Evolutionary conservation across 1,139 yeast species (phyloP).

Genomic region (Candida anutae): DNA sequence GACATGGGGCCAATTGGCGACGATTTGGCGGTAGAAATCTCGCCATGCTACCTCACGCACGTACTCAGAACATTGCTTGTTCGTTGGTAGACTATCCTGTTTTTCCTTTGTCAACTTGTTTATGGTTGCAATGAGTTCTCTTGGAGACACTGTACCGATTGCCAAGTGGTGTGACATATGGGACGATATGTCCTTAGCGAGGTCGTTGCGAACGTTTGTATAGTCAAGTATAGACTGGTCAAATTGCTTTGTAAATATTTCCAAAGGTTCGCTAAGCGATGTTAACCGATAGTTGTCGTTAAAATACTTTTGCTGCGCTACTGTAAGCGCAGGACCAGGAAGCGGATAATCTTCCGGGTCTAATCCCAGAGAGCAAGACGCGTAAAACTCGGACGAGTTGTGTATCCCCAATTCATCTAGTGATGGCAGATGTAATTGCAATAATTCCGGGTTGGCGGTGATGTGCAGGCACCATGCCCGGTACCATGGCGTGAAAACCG

Average conservation of each 20-base stretch:
- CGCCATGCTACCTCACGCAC: slow-evolving; percentile 51
- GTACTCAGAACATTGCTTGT: slow-evolving; percentile 13
- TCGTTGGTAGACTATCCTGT: slow-evolving; percentile 19
- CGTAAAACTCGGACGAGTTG: too few species aligned
- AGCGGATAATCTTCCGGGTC: slow-evolving; percentile 4
- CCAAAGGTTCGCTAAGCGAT: slow-evolving; percentile 26
- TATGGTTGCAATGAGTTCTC: slow-evolving; percentile 1
- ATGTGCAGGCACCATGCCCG: slow-evolving; percentile 35
- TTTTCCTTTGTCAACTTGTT: slow-evolving; percentile 2
- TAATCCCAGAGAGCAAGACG: too few species aligned
- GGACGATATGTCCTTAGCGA: slow-evolving; percentile 27
- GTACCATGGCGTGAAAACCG: slow-evolving; percentile 50
- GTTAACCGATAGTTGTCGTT: slow-evolving; percentile 25
- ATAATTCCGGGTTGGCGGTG: slow-evolving; percentile 5
- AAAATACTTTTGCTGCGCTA: slow-evolving; percentile 8
- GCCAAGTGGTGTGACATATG: slow-evolving; percentile 39
- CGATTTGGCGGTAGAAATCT: slow-evolving; percentile 45
- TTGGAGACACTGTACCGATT: slow-evolving; percentile 37
- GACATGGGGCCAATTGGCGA: slow-evolving; percentile 43
- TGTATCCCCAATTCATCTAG: slow-evolving; percentile 1
- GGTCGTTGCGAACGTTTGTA: slow-evolving; percentile 11
- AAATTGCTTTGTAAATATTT: slow-evolving; percentile 18
- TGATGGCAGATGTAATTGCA: slow-evolving; percentile 2
- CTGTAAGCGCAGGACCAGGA: slow-evolving; percentile 2
- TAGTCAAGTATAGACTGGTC: not conserved